Evolutionary conservation across 306 rosid genomes (phyloP), one percentile per base, ranked within the genome.

Genomic region (peach (Prunus persica)): DNA sequence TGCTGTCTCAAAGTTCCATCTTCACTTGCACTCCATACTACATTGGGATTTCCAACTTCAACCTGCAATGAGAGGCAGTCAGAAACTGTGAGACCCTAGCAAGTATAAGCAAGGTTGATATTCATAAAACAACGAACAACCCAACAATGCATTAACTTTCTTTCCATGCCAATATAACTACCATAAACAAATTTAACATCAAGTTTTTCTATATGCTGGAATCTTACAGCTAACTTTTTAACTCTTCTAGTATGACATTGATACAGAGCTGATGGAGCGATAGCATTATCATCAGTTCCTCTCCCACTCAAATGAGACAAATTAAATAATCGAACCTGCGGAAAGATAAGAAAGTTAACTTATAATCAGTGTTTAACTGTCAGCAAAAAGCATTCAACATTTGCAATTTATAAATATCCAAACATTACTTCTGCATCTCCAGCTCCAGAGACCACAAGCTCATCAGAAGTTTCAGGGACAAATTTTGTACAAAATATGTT

Each of bases 11-110:
- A 82, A 80, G 99, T 96, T 72, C 99, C 99, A 87, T 96, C 99
- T 84, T 96, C 99, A 85, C 99, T 96, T 50, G 99, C 98, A 87
- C 99, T 96, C 99, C 99, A 96, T 81, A 96, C 90, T 78, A 96
- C 92, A 79, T 92, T 89, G 79, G 98, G 99, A 78, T 96, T 96
- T 76, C 99, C 99, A 69, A 82, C 84, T 88, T 96, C 98, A 86
- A 92, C 98, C 99, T 92, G 85, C 66, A 79, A 84, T 16, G 74
- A 76, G 61, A 60, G 63, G 67, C 49, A 77, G 70, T 72, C 11
- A 60, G 62, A 62, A 79, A 75, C 66, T 70, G 77, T 56, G 27
- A 76, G 81, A 89, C 60, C 65, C 45, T 50, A 64, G 43, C n/a
- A 51, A 71, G 41, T 13, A 25, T 28, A 62, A 43, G 69, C 32